phyloP scores from a whole-genome alignment of 345 rosid genomes.

The Acer yangbiense region DNA sequence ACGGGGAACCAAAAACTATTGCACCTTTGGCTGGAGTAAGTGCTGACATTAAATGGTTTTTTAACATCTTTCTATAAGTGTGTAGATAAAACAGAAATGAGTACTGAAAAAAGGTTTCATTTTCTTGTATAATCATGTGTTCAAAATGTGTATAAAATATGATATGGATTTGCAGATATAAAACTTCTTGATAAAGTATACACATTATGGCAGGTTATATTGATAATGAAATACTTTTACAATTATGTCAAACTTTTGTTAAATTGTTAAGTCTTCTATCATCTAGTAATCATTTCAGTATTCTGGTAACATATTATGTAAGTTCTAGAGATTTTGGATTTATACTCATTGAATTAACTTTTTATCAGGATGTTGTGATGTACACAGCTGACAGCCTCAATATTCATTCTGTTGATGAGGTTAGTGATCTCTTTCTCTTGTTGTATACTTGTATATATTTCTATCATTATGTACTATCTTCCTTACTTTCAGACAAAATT shows the following conservation, averaged over 20 bases:
- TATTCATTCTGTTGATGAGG: slow-evolving; percentile 92
- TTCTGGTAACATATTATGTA: not conserved
- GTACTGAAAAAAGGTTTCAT: not conserved
- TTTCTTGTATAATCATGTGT: not conserved
- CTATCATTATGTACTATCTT: not conserved
- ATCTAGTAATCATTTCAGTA: not conserved
- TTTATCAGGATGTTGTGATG: slow-evolving; percentile 69
- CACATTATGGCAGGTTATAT: not conserved
- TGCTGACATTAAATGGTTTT: slow-evolving; percentile 12
- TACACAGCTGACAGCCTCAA: slow-evolving; percentile 91
- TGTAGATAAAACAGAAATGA: not conserved
- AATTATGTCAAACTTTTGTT: not conserved
- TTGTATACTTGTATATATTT: not conserved
- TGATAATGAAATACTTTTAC: not conserved
- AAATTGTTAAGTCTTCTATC: not conserved
- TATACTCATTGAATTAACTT: slow-evolving; percentile 8
- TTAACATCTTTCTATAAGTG: not conserved
- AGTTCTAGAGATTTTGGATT: not conserved
- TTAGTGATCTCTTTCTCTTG: slow-evolving; percentile 18
- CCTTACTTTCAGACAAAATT: too few species aligned
- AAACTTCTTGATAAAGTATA: not conserved
- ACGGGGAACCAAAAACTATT: slow-evolving; percentile 64
- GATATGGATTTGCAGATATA: not conserved
- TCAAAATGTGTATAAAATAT: not conserved
- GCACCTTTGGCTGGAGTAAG: slow-evolving; percentile 81